These are phyloP conservation scores for Salix caprea DNA, from an alignment of 345 rosid species.

Conservation along the genomic window DNA sequence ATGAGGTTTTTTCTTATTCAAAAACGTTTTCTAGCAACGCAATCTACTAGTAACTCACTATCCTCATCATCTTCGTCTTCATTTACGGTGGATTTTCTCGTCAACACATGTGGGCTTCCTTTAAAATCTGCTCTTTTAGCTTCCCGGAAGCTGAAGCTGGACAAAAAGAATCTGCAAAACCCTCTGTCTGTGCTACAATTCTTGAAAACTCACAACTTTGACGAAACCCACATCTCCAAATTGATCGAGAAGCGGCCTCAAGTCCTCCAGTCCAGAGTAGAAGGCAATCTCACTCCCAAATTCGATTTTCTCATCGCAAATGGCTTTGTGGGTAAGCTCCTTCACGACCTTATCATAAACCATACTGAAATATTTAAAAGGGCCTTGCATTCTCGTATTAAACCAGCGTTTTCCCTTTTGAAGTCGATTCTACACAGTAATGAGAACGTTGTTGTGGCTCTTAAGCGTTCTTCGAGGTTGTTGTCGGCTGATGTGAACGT, in stretches of 20 bases:
- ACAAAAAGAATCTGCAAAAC: background rate
- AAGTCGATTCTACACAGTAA: background rate
- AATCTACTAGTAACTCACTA: no score
- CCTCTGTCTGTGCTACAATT: background rate
- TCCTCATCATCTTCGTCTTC: no score
- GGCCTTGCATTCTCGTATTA: background rate
- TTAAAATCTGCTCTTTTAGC: no score
- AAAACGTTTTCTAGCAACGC: no score
- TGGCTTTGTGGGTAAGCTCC: background rate
- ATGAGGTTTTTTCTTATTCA: no score
- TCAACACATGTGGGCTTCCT: no score
- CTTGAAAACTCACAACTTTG: background rate
- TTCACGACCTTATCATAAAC: background rate
- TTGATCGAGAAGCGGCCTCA: background rate
- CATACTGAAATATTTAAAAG: background rate
- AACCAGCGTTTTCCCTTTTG: background rate
- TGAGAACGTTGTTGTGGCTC: background rate
- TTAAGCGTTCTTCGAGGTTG: background rate
- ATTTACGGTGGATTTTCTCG: no score
- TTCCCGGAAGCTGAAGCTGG: no score
- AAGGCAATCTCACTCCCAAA: background rate
- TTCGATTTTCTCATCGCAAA: background rate
- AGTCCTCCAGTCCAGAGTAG: background rate
- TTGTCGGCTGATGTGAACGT: background rate
- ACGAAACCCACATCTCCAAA: background rate